Evolutionary conservation across 2,329 filamentous ascomycete species (phyloP).

Genomic region (Cladosporium sphaerospermum): DNA sequence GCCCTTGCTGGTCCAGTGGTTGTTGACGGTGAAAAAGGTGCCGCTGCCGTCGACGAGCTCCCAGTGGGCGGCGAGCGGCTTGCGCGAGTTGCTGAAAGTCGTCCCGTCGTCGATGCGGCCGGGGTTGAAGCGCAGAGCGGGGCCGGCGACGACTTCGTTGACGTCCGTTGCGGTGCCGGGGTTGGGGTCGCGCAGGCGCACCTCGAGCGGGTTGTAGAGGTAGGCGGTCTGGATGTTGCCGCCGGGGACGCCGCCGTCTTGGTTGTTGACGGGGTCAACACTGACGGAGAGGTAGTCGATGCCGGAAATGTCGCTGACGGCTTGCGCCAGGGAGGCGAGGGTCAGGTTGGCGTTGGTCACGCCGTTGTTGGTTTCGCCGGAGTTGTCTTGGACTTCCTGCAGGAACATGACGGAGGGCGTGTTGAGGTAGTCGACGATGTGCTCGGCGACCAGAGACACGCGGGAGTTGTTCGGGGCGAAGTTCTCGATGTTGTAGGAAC

Average conservation of each 20-base stretch:
- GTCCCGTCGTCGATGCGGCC: constrained; percentile 57
- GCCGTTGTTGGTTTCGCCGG: constrained; percentile 55
- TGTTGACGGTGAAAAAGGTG: constrained; percentile 65
- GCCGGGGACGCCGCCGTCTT: constrained; percentile 61
- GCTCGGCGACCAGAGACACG: constrained; percentile 53
- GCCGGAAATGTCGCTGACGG: constrained; percentile 46
- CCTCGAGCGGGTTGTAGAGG: constrained; percentile 56
- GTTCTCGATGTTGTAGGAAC: constrained; percentile 47
- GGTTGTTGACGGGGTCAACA: constrained; percentile 53
- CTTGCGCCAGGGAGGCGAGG: constrained; percentile 48
- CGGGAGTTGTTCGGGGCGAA: constrained; percentile 51
- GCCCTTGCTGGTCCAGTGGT: constrained; percentile 62
- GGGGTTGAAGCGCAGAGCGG: constrained; percentile 61
- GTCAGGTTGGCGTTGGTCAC: constrained; percentile 53
- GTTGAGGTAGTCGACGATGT: constrained; percentile 59
- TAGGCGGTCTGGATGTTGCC: constrained; percentile 68
- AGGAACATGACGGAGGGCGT: constrained; percentile 61
- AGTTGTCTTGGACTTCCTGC: constrained; percentile 66
- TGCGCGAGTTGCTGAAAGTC: constrained; percentile 57
- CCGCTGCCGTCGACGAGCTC: constrained; percentile 49
- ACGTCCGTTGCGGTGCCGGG: constrained; percentile 50
- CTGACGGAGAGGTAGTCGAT: constrained; percentile 54
- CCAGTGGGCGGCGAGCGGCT: constrained; percentile 63
- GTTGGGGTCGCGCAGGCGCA: constrained; percentile 56
- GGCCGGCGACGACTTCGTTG: constrained; percentile 52